These are phyloP conservation scores for Metschnikowia peoriensis DNA, from an alignment of 805 yeast species.

Conservation along the genomic window DNA sequence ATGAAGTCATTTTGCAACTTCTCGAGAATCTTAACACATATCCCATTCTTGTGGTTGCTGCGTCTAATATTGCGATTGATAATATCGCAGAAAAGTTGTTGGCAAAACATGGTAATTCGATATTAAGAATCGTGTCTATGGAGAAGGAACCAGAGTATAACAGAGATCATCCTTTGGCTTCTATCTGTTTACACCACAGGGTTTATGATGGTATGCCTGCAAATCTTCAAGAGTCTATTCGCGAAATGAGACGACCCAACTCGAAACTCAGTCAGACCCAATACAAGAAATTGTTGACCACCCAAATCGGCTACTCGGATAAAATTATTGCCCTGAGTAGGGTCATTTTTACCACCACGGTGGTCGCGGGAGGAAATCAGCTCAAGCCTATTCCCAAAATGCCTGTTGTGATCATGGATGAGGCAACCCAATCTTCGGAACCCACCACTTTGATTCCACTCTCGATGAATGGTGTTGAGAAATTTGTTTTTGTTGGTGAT, in stretches of 20 bases:
- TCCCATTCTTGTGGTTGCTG: slow-evolving; percentile 72
- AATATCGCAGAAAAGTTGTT: slow-evolving; percentile 70
- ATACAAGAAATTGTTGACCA: slow-evolving; percentile 49
- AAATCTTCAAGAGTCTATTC: slow-evolving; percentile 40
- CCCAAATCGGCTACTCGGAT: slow-evolving; percentile 43
- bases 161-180: slow-evolving; percentile 52
- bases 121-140: slow-evolving; percentile 56
- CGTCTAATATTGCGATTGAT: slow-evolving; percentile 73
- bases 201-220: slow-evolving; percentile 50
- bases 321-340: slow-evolving; percentile 47
- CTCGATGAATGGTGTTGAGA: slow-evolving; percentile 61
- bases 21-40: slow-evolving; percentile 52
- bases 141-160: slow-evolving; percentile 63
- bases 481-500: slow-evolving; percentile 72
- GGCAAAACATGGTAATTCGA: slow-evolving; percentile 46
- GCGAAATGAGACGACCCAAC: slow-evolving; percentile 37
- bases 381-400: slow-evolving; percentile 52
- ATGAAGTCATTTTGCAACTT: slow-evolving; percentile 49
- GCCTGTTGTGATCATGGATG: slow-evolving; percentile 77
- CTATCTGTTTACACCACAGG: slow-evolving; percentile 64
- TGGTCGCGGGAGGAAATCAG: slow-evolving; percentile 62
- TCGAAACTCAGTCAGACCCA: slow-evolving; percentile 30
- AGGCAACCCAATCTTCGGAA: slow-evolving; percentile 74
- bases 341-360: slow-evolving; percentile 73
- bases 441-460: slow-evolving; percentile 69